Evolutionary conservation across 1,284 basidiomycete genomes (phyloP).

Genomic region (Leucoagaricus sp.): DNA sequence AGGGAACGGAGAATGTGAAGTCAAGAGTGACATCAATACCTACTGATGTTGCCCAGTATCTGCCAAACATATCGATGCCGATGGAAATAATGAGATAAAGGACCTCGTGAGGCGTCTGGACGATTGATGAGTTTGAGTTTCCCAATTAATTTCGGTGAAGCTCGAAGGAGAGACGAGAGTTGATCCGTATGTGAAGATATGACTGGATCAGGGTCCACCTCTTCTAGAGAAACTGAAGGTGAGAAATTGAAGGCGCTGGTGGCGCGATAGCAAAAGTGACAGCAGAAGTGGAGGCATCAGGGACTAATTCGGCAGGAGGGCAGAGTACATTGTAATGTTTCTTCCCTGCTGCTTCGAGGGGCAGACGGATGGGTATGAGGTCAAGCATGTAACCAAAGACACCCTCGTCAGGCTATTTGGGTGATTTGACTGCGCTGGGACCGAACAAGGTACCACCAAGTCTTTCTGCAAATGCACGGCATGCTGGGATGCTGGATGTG

Average conservation of each 20-base stretch:
- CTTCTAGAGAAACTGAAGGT: constrained; percentile 13
- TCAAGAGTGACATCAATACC: constrained; percentile 73
- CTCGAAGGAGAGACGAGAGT: constrained; percentile 45
- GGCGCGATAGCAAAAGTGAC: not conserved
- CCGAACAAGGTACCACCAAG: constrained; percentile 58
- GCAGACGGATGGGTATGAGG: constrained; percentile 53
- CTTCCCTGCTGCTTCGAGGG: constrained; percentile 26
- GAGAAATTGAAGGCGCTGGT: no score
- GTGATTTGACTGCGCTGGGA: constrained; percentile 56
- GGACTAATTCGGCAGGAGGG: not conserved
- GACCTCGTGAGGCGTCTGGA: constrained; percentile 71
- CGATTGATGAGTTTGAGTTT: constrained; percentile 67
- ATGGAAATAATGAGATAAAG: constrained; percentile 61
- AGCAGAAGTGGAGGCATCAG: not conserved
- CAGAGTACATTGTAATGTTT: constrained; percentile 3
- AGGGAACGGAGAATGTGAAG: constrained; percentile 67
- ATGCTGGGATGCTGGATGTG: constrained; percentile 52
- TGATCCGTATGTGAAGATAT: constrained; percentile 19
- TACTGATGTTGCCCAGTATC: constrained; percentile 67
- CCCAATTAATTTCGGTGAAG: constrained; percentile 51
- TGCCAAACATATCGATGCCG: constrained; percentile 77
- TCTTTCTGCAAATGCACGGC: constrained; percentile 59
- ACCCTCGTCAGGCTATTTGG: constrained; percentile 63
- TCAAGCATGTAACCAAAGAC: constrained; percentile 71
- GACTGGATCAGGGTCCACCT: constrained; percentile 10